These are phyloP conservation scores for Pleurotus sapidus DNA, from an alignment of 768 basidiomycete species.

Conservation along the genomic window DNA sequence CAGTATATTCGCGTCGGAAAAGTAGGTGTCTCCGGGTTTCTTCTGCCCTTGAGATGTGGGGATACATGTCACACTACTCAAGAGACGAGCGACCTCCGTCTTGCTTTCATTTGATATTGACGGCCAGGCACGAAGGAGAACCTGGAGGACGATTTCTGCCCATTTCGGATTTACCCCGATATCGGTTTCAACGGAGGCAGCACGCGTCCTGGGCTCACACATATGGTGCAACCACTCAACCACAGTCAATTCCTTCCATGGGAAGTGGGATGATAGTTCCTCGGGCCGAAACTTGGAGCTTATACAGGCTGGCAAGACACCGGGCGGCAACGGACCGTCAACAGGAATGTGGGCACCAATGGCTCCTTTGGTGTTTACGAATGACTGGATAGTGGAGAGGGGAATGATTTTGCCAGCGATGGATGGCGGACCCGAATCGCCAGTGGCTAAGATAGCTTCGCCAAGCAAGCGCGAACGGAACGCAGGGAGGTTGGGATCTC, in stretches of 20 bases:
- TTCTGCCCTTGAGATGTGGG: slow-evolving; percentile 77
- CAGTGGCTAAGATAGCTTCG: slow-evolving; percentile 59
- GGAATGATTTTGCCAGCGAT: slow-evolving; percentile 57
- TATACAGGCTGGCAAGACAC: slow-evolving; percentile 67
- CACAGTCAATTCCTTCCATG: slow-evolving; percentile 77
- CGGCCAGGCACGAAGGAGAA: slow-evolving; percentile 72
- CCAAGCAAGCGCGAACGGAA: slow-evolving; percentile 64
- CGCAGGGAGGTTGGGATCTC: slow-evolving; percentile 33
- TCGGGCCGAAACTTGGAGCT: slow-evolving; percentile 56
- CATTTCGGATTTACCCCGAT: slow-evolving; percentile 65
- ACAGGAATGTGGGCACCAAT: slow-evolving; percentile 55
- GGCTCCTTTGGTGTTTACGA: slow-evolving; percentile 57
- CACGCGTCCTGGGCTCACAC: slow-evolving; percentile 40
- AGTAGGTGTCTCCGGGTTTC: slow-evolving; percentile 72
- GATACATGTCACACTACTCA: slow-evolving; percentile 56
- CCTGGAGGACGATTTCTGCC: slow-evolving; percentile 74
- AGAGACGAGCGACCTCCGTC: slow-evolving; percentile 41
- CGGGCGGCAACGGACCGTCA: slow-evolving; percentile 73
- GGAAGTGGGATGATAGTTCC: slow-evolving; percentile 53
- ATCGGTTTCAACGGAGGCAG: slow-evolving; percentile 50
- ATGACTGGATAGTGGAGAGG: slow-evolving; percentile 67
- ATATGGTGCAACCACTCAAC: slow-evolving; percentile 75
- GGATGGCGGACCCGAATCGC: slow-evolving; percentile 21
- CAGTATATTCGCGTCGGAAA: slow-evolving; percentile 83
- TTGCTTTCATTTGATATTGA: slow-evolving; percentile 49